Base-by-base conservation (phyloP, 768 basidiomycete species). In the Mycena vitilis region DNA sequence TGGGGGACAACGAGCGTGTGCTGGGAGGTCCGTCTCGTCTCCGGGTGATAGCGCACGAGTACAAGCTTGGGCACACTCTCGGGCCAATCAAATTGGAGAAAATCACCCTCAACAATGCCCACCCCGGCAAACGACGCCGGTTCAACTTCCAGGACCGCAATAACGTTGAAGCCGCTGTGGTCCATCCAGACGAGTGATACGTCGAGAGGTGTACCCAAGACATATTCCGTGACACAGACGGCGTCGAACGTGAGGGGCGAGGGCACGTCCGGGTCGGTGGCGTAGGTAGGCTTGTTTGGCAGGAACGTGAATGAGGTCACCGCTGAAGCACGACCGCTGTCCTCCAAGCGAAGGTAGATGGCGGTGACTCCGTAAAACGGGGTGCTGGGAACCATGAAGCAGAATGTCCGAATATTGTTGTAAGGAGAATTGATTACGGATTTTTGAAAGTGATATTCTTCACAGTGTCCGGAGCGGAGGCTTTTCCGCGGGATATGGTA, bases 41-140 rank as follows among this genome's bases (percentile, higher is more conserved):
- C 38, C 18, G 70, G 55, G 38, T 68, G 70, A 54, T 68, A 71
- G 51, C 70, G 66, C 20, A 68, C 55, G 15, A 68, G 70, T 36
- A 57, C 30, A 30, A 30, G 30, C 30, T 30, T 30, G 30, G 30
- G 30, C 30, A 30, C 30, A 30, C 30, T 5, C 2, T 30, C 30
- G 30, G 30, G 30, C 30, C 30, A 30, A 30, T 30, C 30, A 30
- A 30, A 30, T 30, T 5, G 30, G 30, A 5, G 3, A 30, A 30
- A 30, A 30, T 30, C 30, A 30, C 30, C 30, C 30, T 30, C 30
- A 30, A 30, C 30, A 30, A 30, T 30, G 30, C 3, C 30, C 30
- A 3, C 30, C 30, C 30, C 30, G 30, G 30, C 30, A 30, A 30
- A 30, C 30, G 30, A 30, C 30, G 2, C 30, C 30, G 30, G 30